Evolutionary conservation across 1,139 yeast species (phyloP).

Genomic region (Arxiozyma slooffiae): DNA sequence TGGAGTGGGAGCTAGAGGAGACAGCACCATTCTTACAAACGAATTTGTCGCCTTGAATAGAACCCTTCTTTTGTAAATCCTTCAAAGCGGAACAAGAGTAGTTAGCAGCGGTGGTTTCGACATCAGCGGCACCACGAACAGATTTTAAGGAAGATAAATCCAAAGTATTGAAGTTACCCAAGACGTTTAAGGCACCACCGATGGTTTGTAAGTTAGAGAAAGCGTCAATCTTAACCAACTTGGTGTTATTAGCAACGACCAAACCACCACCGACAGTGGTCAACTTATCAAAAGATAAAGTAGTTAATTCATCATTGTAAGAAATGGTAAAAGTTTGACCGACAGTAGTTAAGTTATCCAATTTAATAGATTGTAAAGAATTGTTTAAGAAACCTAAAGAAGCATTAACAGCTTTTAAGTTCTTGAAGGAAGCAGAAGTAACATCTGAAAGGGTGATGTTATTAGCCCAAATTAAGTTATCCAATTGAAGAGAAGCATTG

Average conservation of each 20-base stretch:
- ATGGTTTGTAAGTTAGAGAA: constrained; percentile 64
- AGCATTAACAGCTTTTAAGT: constrained; percentile 64
- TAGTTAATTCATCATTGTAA: constrained; percentile 64
- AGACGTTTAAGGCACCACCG: constrained; percentile 78
- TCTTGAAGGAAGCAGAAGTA: constrained; percentile 57
- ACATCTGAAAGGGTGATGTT: constrained; percentile 77
- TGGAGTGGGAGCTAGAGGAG: constrained; percentile 42
- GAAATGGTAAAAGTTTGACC: constrained; percentile 76
- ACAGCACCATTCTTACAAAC: constrained; percentile 65
- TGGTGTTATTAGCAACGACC: constrained; percentile 73
- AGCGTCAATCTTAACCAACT: constrained; percentile 55
- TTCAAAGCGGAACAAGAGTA: constrained; percentile 75
- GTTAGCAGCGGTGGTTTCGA: constrained; percentile 63
- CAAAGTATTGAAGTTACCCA: constrained; percentile 76
- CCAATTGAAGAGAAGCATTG: constrained; percentile 56
- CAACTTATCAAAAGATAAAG: constrained; percentile 60
- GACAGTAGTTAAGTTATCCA: constrained; percentile 48
- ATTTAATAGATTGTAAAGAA: constrained; percentile 47
- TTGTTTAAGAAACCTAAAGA: constrained; percentile 70
- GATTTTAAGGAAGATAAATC: constrained; percentile 59
- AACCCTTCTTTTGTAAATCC: constrained; percentile 58
- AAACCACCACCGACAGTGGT: constrained; percentile 79
- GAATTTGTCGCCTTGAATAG: constrained; percentile 81
- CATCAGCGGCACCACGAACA: constrained; percentile 86
- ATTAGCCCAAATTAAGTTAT: constrained; percentile 71